phyloP scores from a whole-genome alignment of 768 basidiomycete genomes.

The Candolleomyces eurysporus region DNA sequence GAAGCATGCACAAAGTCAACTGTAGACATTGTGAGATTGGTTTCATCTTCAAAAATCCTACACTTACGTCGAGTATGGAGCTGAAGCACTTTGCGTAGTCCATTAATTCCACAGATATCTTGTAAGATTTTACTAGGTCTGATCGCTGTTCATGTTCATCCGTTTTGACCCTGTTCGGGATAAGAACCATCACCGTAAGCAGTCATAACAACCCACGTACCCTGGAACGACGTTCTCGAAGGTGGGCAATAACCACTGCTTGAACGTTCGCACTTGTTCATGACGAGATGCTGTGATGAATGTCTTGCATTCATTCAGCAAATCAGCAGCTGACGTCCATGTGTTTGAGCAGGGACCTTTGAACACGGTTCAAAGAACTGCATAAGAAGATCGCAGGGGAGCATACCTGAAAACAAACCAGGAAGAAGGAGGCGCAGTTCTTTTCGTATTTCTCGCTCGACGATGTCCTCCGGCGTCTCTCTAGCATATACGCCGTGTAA shows the following conservation, averaged over 20 bases:
- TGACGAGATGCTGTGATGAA: slow-evolving; percentile 61
- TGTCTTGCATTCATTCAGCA: slow-evolving; percentile 42
- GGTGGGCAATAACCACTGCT: slow-evolving; percentile 73
- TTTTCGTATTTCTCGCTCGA: slow-evolving; percentile 68
- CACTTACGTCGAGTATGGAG: slow-evolving; percentile 63
- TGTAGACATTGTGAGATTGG: slow-evolving; percentile 18
- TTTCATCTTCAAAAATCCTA: not conserved
- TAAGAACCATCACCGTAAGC: not conserved
- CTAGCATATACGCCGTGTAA: slow-evolving; percentile 68
- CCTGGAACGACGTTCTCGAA: slow-evolving; percentile 51
- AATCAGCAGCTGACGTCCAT: slow-evolving; percentile 33
- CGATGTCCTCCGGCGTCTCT: slow-evolving; percentile 67
- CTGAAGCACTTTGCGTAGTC: slow-evolving; percentile 62
- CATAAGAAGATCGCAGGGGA: not conserved
- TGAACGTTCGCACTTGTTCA: slow-evolving; percentile 70
- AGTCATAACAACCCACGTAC: slow-evolving; percentile 31
- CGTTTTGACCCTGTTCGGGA: slow-evolving; percentile 13
- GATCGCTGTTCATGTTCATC: slow-evolving; percentile 32
- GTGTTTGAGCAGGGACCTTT: slow-evolving; percentile 4
- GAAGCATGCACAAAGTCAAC: slow-evolving; percentile 55
- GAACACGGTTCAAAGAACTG: not conserved
- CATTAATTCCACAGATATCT: slow-evolving; percentile 58
- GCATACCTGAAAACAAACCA: slow-evolving; percentile 62
- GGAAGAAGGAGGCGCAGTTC: slow-evolving; percentile 66
- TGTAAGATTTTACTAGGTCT: slow-evolving; percentile 52